These are phyloP conservation scores for Aureobasidium mangrovei DNA, from an alignment of 2,329 filamentous ascomycete species.

Conservation along the genomic window DNA sequence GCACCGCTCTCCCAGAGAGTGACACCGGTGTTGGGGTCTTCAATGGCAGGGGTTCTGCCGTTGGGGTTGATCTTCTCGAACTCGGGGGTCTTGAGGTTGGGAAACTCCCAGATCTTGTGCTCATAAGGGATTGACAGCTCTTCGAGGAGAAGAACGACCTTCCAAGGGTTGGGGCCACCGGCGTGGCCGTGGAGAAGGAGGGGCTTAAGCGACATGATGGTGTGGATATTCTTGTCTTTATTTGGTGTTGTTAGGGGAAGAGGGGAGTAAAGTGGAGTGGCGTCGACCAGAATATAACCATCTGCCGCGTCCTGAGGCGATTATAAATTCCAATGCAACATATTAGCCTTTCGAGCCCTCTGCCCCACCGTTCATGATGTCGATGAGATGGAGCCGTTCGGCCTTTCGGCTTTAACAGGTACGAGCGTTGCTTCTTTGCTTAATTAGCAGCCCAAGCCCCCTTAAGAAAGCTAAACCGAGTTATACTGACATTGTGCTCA, in stretches of 20 bases:
- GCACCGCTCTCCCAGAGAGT: slow-evolving; percentile 31
- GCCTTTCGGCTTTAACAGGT: too few species aligned
- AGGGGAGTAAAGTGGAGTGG: background rate
- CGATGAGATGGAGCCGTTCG: too few species aligned
- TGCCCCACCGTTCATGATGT: too few species aligned
- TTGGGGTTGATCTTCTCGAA: slow-evolving; percentile 36
- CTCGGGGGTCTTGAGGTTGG: slow-evolving; percentile 32
- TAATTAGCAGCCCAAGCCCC: too few species aligned
- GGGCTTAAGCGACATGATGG: slow-evolving; percentile 16
- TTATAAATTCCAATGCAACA: too few species aligned
- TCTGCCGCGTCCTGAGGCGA: too few species aligned
- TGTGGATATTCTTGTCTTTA: background rate
- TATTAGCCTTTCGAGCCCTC: too few species aligned
- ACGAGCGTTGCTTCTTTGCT: too few species aligned
- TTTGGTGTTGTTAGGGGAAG: background rate
- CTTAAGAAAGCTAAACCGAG: too few species aligned
- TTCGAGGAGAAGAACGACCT: slow-evolving; percentile 36
- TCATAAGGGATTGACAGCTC: slow-evolving; percentile 37
- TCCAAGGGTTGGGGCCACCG: slow-evolving; percentile 10
- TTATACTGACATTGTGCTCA: too few species aligned
- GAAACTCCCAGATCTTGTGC: slow-evolving; percentile 28
- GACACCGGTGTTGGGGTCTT: slow-evolving; percentile 38
- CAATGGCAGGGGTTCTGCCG: slow-evolving; percentile 36
- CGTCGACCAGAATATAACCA: background rate
- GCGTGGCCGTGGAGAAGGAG: slow-evolving; percentile 16